These are phyloP conservation scores for Solanum chacoense DNA, from an alignment of 305 asterid species.

Conservation along the genomic window DNA sequence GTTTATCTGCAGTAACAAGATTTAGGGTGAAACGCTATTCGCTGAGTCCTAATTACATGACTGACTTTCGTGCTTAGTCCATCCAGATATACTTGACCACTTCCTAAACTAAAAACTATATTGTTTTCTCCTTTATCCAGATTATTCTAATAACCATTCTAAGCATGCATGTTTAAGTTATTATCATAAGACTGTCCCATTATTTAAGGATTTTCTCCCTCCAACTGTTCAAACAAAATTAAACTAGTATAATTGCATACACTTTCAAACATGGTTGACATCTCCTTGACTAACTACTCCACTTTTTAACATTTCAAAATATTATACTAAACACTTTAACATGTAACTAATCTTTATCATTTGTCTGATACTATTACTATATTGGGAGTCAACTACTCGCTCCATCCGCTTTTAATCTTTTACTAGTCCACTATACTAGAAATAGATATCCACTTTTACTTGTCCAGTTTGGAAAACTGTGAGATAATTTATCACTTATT, in stretches of 20 bases:
- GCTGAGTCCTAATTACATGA: neutral
- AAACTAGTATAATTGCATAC: neutral
- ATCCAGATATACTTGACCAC: neutral
- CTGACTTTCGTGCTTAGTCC: neutral
- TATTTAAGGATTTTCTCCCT: neutral
- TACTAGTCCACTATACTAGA: neutral
- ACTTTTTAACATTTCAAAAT: neutral
- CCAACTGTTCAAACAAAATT: neutral
- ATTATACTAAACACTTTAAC: neutral
- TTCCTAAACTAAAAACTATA: neutral
- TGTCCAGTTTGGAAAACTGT: neutral
- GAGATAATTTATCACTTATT: neutral
- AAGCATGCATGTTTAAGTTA: neutral
- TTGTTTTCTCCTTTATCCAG: neutral
- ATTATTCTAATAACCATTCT: neutral
- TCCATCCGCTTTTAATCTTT: neutral
- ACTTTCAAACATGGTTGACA: neutral
- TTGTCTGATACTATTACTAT: neutral
- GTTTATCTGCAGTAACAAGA: neutral
- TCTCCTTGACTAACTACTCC: neutral
- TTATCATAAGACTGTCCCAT: neutral
- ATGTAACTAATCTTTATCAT: neutral
- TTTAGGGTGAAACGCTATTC: neutral
- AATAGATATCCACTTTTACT: neutral
- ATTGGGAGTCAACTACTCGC: neutral